Percentiles rank a stretch among this genome's conserved stretches.
Evolutionary conservation across 768 basidiomycete species (phyloP).

Genomic region (Panaeolus papilionaceus): DNA sequence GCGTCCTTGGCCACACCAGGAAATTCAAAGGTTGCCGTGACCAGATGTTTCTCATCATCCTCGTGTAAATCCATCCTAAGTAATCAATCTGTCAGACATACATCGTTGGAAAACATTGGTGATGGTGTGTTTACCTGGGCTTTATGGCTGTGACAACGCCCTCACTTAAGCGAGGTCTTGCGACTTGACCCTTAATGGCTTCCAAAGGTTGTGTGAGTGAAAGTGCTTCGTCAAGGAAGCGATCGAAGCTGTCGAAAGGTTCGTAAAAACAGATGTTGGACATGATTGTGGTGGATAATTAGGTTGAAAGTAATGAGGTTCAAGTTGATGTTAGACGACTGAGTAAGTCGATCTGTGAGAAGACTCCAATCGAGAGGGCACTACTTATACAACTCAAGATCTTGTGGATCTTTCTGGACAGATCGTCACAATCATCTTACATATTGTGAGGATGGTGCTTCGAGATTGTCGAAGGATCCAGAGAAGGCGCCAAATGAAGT

Average conservation of each 20-base stretch:
- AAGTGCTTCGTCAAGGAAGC: slow-evolving; percentile 43
- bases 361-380: background rate
- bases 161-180: slow-evolving; percentile 22
- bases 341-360: background rate
- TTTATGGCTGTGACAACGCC: slow-evolving; percentile 31
- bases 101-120: too few species aligned
- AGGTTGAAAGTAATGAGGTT: background rate
- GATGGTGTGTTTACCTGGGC: slow-evolving; percentile 35
- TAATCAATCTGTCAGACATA: background rate
- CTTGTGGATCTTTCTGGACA: background rate
- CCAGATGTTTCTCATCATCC: slow-evolving; percentile 47
- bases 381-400: background rate
- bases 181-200: slow-evolving; percentile 16
- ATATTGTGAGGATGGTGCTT: background rate
- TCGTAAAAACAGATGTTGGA: slow-evolving; percentile 35
- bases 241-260: slow-evolving; percentile 46
- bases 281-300: slow-evolving; percentile 4
- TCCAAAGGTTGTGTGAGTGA: slow-evolving; percentile 2
- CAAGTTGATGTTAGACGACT: background rate
- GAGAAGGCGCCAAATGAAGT: background rate
- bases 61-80: slow-evolving; percentile 63
- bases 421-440: background rate
- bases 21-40: slow-evolving; percentile 64
- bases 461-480: background rate
- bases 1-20: slow-evolving; percentile 60